phyloP scores from a whole-genome alignment of 257 asterid species.

The Forsythia suspensa region DNA sequence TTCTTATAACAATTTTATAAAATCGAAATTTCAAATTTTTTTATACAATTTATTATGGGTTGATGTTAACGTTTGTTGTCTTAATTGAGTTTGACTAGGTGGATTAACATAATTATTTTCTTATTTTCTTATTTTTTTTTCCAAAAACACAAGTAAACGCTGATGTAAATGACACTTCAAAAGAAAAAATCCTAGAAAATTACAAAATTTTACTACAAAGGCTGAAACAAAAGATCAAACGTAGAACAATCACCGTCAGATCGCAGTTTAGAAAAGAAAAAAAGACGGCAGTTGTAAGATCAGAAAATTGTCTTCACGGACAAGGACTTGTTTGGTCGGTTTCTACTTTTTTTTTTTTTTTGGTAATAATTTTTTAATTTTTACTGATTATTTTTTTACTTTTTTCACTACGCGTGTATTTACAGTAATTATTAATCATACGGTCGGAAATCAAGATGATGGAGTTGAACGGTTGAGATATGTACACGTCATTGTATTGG shows the following conservation, averaged over 20 bases:
- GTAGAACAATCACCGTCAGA: conserved; percentile 39
- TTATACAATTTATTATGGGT: too few species aligned
- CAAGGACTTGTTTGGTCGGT: conserved; percentile 23
- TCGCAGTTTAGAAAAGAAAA: neutral
- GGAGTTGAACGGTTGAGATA: neutral
- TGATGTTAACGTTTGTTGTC: too few species aligned
- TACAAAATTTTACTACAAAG: conserved; percentile 16
- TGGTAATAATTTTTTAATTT: conserved; percentile 21
- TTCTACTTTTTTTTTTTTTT: conserved; percentile 21
- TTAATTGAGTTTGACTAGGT: too few species aligned
- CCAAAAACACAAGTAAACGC: too few species aligned
- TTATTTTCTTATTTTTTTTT: too few species aligned
- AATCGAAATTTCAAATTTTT: too few species aligned
- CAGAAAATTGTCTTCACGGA: too few species aligned
- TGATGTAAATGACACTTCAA: neutral
- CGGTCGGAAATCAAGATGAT: conserved; percentile 6
- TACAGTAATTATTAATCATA: conserved; percentile 43
- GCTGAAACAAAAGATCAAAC: conserved; percentile 31
- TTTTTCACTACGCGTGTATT: conserved; percentile 43
- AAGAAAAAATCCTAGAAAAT: conserved; percentile 24
- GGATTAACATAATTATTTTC: too few species aligned
- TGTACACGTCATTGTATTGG: conserved; percentile 19
- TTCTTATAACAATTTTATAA: too few species aligned
- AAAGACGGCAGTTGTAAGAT: conserved; percentile 15
- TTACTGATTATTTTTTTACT: conserved; percentile 20